phyloP scores from a whole-genome alignment of 352 stramenopile genomes.

The Thalassiosira allenii region DNA sequence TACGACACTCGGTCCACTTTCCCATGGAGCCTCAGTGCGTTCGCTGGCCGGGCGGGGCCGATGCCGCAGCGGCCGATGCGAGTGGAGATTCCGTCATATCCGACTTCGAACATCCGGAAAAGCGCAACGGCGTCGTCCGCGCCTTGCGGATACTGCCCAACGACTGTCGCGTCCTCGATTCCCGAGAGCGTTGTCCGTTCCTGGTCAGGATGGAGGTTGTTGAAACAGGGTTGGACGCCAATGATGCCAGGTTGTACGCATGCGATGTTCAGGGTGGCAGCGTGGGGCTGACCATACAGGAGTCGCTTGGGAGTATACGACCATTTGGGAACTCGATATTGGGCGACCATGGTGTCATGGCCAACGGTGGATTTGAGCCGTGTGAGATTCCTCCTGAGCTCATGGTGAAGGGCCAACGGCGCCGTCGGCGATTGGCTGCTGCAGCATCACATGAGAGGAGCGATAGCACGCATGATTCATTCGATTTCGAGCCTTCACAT shows the following conservation, averaged over 20 bases:
- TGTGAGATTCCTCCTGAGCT: slow-evolving; percentile 65
- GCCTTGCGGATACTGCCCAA: slow-evolving; percentile 79
- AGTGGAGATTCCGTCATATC: slow-evolving; percentile 7
- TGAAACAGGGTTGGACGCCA: slow-evolving; percentile 77
- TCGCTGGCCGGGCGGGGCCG: slow-evolving; percentile 55
- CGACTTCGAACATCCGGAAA: slow-evolving; percentile 53
- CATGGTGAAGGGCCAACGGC: slow-evolving; percentile 22
- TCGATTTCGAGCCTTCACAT: not conserved
- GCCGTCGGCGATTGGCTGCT: not conserved
- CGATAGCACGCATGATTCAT: too few relatives aligned
- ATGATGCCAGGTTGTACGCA: slow-evolving; percentile 80
- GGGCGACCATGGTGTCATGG: not conserved
- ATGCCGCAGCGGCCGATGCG: not conserved
- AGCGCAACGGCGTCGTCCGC: slow-evolving; percentile 67
- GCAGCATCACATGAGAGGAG: too few relatives aligned
- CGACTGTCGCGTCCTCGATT: slow-evolving; percentile 73
- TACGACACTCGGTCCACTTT: slow-evolving; percentile 84
- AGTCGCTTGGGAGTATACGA: slow-evolving; percentile 57
- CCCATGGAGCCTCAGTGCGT: slow-evolving; percentile 73
- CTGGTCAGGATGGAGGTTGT: slow-evolving; percentile 82
- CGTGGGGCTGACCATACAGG: slow-evolving; percentile 76
- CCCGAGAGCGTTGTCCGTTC: slow-evolving; percentile 80
- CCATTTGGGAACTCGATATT: slow-evolving; percentile 30
- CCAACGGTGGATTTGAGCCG: slow-evolving; percentile 40
- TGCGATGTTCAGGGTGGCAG: slow-evolving; percentile 29